Conservation (phyloP, 345 rosid genomes). For the Brassica juncea region DNA sequence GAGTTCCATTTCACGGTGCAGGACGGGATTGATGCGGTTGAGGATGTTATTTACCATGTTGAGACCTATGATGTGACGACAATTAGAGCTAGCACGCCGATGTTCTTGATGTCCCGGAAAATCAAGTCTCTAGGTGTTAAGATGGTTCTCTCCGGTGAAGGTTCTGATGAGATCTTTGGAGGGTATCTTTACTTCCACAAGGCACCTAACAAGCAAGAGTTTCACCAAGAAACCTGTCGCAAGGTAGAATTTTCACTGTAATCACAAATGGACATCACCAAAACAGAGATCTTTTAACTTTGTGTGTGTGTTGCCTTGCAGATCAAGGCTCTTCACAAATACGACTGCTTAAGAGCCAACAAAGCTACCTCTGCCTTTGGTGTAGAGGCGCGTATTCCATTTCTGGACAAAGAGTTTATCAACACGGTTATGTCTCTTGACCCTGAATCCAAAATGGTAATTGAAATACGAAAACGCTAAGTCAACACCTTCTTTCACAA, state of each 20-base stretch:
- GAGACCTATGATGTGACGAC: constrained; percentile 93
- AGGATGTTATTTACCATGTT: constrained; percentile 87
- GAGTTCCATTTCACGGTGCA: constrained; percentile 93
- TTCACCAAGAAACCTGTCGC: constrained; percentile 83
- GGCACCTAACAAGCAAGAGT: constrained; percentile 87
- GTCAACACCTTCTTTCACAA: not conserved
- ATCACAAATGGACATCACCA: not conserved
- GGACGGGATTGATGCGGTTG: constrained; percentile 94
- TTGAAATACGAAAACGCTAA: not conserved
- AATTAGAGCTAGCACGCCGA: constrained; percentile 87
- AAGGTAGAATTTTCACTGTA: constrained; percentile 50
- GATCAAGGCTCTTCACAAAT: constrained; percentile 91
- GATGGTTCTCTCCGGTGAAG: constrained; percentile 98
- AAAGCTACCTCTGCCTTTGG: constrained; percentile 97
- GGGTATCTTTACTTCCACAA: constrained; percentile 96
- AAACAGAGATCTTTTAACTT: not conserved
- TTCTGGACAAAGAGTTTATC: constrained; percentile 86
- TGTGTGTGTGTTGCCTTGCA: constrained; percentile 32
- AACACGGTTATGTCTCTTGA: constrained; percentile 78
- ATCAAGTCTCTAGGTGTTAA: constrained; percentile 91
- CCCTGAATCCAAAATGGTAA: constrained; percentile 86
- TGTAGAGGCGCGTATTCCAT: constrained; percentile 88
- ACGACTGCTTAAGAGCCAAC: constrained; percentile 94
- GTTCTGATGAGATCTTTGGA: constrained; percentile 93
- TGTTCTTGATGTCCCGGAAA: constrained; percentile 91